Base-by-base conservation (phyloP, 148 eudicot genomes). In the Pouteria glomerata region DNA sequence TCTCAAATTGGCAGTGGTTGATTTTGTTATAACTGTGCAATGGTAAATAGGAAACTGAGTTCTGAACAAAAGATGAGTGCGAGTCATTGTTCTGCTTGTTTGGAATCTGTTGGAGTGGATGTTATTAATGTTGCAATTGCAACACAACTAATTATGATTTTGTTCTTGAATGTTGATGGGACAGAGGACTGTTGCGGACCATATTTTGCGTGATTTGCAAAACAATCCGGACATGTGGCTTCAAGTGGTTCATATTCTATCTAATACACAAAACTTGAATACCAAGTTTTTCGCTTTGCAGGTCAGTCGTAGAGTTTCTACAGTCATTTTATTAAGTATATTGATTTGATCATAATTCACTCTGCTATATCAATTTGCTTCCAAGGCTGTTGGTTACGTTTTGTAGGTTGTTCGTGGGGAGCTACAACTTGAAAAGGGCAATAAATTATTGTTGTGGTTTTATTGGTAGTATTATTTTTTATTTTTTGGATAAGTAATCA, bases 191-290 rank as follows among this genome's bases (percentile, higher is more conserved):
- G 93, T 97, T 24, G 98, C 98, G 6, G 97, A 95, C 64, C 93
- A 83, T 79, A 91, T 95, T 63, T 79, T 95, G 78, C 91, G 97
- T 70, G 97, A 91, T 27, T 78, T 95, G 85, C 98, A 95, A 81
- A 88, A 78, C 73, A 91, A 91, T 81, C 89, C 96, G 44, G 96
- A 95, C 74, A 95, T 86, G 96, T 95, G 98, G 98, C 97, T 95
- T 77, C 98, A 95, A 88, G 98, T 95, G 60, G 97, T 95, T 65
- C 98, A 91, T 88, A 90, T 95, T 77, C 87, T 95, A 73, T 95
- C 96, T 65, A 91, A 71, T 59, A 78, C 96, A 31, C 96, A 91
- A 52, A 88, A 83, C 81, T 78, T 91, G 72, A 91, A 95, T 70
- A 89, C 98, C 18, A 95, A 95, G 73, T 95, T 91, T 80, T 95